Base-by-base conservation (phyloP, 495 filamentous ascomycete genomes). In the Daldinia concentrica region DNA sequence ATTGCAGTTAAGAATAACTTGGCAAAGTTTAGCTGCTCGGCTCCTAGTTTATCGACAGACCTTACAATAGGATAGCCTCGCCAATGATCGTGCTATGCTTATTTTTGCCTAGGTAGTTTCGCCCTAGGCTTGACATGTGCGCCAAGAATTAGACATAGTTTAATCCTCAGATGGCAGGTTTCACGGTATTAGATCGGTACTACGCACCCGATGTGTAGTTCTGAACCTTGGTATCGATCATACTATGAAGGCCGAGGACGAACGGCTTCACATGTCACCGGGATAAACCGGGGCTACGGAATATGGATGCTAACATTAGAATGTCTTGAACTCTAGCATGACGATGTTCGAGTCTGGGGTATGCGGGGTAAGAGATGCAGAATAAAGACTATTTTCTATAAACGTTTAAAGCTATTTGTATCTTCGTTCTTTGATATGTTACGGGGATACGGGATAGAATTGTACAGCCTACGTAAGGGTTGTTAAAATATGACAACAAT, bases 221-320 rank as follows among this genome's bases (percentile, higher is more conserved):
- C 22, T n/a, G 19, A 24, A 11, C 17, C 43, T 3, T 54, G 11
- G 7, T 12, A 34, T 39, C 58, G 27, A 34, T 41, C 26, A 27
- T 8, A 6, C 11, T 34, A 48, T 22, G n/a, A 27, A 7, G 48
- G 29, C 58, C 58, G 36, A 48, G 39, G 37, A 26, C 24, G 26
- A 37, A 41, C 12, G 51, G 39, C 48, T 71, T 71, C 68, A 71
- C 68, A 66, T 71, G 68, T 41, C n/a, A 41, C 32, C 68, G 68
- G 68, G 14, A 66, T 58, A 66, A 66, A 58, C 29, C 68, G 68
- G 68, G 32, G 50, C 32, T 37, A 36, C 12, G 37, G 22, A 27
- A 29, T 34, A 19, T 32, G 29, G 15, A n/a, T 6, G 27, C 4
- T 17, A 26, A 8, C 26, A 30, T 24, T 8, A 11, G 34, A 39